Base-by-base conservation (phyloP, 495 filamentous ascomycete species). In the Penicillium cosmopolitanum region DNA sequence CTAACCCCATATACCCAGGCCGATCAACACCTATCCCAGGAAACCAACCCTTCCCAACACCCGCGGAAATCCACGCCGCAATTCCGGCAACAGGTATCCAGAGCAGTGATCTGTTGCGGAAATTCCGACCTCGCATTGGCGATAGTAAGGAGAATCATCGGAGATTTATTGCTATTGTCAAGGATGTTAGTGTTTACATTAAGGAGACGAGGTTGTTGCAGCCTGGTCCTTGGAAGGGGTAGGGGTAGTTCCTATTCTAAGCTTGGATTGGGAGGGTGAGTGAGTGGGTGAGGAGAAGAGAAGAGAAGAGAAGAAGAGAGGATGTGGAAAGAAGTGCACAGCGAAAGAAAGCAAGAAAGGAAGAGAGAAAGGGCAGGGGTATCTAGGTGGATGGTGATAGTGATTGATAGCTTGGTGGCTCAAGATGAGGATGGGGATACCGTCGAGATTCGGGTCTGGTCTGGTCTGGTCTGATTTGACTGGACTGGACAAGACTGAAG, bases 1-100 rank as follows among this genome's bases (percentile, higher is more conserved):
- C 61, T 63, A 36, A 63, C 40, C 51, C 5, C 9, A 31, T 46
- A 74, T 70, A 65, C 54, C 66, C 63, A 55, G 66, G 64, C 15
- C 74, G 73, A 25, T 74, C 77, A 3, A 78, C 75, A 5, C 72
- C 77, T 0, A 61, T 59, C 33, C 62, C 69, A 31, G 51, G 69
- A 54, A 31, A 31, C 25, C 69, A 69, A 51, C 62, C 69, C 2
- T 84, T 84, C 58, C 84, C 87, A 21, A 85, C 84, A 10, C 75
- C 83, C 5, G 84, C 82, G n/a, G 92, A 96, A 68, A 88, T 95
- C 54, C 77, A 87, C 63, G 81, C 84, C 5, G 83, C 83, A 2
- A 81, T 93, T 46, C 89, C 89, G 1, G 73, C 79, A 7, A 77
- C 79, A n/a, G 91, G 91, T 33, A 88, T 93, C 50, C 73, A 78